Percentiles rank a stretch among this genome's conserved stretches.
Conservation (phyloP, 2,329 filamentous ascomycete species). For the Huntiella savannae region DNA sequence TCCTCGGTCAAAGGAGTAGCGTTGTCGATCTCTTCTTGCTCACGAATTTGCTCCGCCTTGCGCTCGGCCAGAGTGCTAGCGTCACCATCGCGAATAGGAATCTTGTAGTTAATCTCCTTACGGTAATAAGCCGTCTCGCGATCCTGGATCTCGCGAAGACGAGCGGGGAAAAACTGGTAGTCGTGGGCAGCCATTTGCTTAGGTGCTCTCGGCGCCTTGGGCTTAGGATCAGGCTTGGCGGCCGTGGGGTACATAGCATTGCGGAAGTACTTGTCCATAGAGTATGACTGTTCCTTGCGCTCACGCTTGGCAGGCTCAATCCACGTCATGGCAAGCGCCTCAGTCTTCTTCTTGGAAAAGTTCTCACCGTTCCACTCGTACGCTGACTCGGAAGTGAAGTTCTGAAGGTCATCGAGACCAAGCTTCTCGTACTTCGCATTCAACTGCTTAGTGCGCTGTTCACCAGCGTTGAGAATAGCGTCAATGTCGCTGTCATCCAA, state of each 20-base stretch:
- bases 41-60: constrained; percentile 68
- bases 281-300: constrained; percentile 93
- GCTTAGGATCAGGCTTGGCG: constrained; percentile 76
- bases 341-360: constrained; percentile 80
- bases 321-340: constrained; percentile 71
- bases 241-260: constrained; percentile 54
- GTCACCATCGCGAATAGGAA: constrained; percentile 73
- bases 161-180: constrained; percentile 87
- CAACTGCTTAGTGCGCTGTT: constrained; percentile 72
- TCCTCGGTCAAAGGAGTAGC: constrained; percentile 75
- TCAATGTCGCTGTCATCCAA: constrained; percentile 85
- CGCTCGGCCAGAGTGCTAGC: constrained; percentile 75
- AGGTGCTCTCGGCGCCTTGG: constrained; percentile 85
- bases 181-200: constrained; percentile 87
- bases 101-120: constrained; percentile 92
- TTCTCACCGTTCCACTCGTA: constrained; percentile 99
- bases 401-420: constrained; percentile 89
- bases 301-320: constrained; percentile 98
- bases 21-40: constrained; percentile 85
- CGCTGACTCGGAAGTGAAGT: constrained; percentile 90
- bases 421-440: constrained; percentile 93
- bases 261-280: constrained; percentile 97
- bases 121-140: constrained; percentile 90
- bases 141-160: constrained; percentile 76
- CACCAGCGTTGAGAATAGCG: constrained; percentile 65